Evolutionary conservation across 2,329 filamentous ascomycete species (phyloP).

Genomic region (Microdochium paspali): DNA sequence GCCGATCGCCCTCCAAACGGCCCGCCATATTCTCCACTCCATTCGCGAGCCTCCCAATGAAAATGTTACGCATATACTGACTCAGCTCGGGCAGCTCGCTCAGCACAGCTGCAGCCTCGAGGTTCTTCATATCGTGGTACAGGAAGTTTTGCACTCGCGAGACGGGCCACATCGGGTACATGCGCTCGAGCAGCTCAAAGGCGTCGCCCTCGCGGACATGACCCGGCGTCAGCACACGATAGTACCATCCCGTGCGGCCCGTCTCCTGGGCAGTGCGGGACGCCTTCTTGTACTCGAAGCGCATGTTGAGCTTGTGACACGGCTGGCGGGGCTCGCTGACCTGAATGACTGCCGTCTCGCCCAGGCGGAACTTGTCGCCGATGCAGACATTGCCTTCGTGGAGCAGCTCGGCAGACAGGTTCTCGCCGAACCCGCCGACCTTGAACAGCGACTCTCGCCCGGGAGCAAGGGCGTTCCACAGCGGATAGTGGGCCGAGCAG

Average conservation of each 20-base stretch:
- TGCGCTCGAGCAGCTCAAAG: slow-evolving; percentile 43
- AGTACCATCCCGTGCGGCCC: slow-evolving; percentile 55
- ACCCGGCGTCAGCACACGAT: slow-evolving; percentile 47
- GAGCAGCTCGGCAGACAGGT: slow-evolving; percentile 43
- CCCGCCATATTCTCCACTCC: slow-evolving; percentile 22
- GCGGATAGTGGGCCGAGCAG: slow-evolving; percentile 45
- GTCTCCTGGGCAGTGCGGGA: slow-evolving; percentile 44
- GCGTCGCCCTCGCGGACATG: slow-evolving; percentile 43
- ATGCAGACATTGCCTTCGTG: slow-evolving; percentile 57
- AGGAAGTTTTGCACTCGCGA: slow-evolving; percentile 51
- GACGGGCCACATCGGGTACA: slow-evolving; percentile 49
- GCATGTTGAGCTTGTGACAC: slow-evolving; percentile 60
- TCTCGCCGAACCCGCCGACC: slow-evolving; percentile 55
- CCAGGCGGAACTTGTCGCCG: slow-evolving; percentile 49
- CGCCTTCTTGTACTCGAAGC: slow-evolving; percentile 53
- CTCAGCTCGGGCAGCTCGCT: slow-evolving; percentile 38
- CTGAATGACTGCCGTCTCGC: slow-evolving; percentile 36
- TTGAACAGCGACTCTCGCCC: slow-evolving; percentile 38
- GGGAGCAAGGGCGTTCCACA: slow-evolving; percentile 43
- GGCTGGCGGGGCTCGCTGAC: slow-evolving; percentile 53
- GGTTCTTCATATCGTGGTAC: slow-evolving; percentile 40
- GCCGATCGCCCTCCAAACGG: slow-evolving; percentile 10
- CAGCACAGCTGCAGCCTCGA: slow-evolving; percentile 38
- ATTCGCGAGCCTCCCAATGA: slow-evolving; percentile 38
- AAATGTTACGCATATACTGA: slow-evolving; percentile 32